Base-by-base conservation (phyloP, 1,284 basidiomycete species). In the Heterobasidion occidentale region DNA sequence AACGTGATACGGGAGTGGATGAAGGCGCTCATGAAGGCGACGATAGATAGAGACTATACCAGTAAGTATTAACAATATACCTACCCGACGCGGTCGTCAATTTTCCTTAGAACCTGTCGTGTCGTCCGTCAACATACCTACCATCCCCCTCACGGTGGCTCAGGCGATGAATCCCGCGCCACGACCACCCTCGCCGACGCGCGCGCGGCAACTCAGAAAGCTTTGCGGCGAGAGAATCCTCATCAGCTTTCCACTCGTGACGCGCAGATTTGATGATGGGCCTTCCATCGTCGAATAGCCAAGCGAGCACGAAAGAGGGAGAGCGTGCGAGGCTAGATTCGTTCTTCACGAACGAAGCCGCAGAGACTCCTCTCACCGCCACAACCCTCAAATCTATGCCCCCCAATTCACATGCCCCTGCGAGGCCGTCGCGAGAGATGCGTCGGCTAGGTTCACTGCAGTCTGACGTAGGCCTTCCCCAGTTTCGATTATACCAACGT, bases 21-120 rank as follows among this genome's bases (percentile, higher is more conserved):
- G 96, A 99, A 99, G 77, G 92, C 94, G 9, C 83, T 99, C 64
- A 98, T 98, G 92, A 99, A 99, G 72, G 91, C 94, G 2, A 98
- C 96, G 5, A 99, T 99, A 65, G 89, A 84, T 15, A 77, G 97
- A 56, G 94, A 97, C 70, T 96, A 94, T 68, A 79, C 86, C 11
- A 89, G 92, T 94, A 67, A 51, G 87, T 77, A 35, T 48, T 36
- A 36, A 27, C 35, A 42, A 5, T 4, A 35, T 7, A 51, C 7
- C 6, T 53, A 51, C 9, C 50, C 14, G 7, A 17, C 8, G n/a
- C 12, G 45, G 53, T 19, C 3, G 17, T 46, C 14, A 36, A 36
- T 36, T 17, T 35, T 53, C 36, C 47, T 17, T 64, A 93, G 94
- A 87, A 65, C 92, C 95, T 27, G 95, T 99, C 55, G 88, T 98